Conservation (phyloP, 495 filamentous ascomycete genomes). For the Daldinia decipiens region DNA sequence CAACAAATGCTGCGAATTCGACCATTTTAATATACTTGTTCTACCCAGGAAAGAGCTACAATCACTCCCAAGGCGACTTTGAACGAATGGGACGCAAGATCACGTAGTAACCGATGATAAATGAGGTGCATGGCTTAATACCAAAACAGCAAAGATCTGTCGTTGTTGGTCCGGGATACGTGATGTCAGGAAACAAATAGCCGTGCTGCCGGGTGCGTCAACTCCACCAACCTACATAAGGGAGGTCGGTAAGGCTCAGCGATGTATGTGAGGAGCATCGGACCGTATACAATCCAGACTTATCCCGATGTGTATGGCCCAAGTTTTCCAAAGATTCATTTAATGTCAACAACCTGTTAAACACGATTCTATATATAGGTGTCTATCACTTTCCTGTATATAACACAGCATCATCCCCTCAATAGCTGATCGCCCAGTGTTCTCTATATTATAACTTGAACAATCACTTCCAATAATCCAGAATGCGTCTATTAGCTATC, state of each 20-base stretch:
- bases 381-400: not conserved
- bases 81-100: not conserved
- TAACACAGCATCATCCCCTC: not conserved
- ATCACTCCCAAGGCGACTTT: not conserved
- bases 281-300: not conserved
- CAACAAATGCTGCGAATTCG: conserved; percentile 15
- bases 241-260: not conserved
- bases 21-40: conserved; percentile 13
- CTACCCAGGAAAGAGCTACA: not conserved
- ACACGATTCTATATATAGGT: not conserved
- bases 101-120: conserved; percentile 1
- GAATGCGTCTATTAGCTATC: conserved; percentile 34
- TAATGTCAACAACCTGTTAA: not conserved
- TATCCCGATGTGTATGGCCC: not conserved
- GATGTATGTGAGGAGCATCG: not conserved
- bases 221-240: not conserved
- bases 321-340: not conserved
- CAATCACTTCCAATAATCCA: not conserved
- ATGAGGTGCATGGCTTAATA: not conserved
- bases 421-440: not conserved
- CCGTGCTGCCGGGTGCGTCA: not conserved
- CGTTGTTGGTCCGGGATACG: not conserved
- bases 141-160: conserved; percentile 3
- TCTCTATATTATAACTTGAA: not conserved
- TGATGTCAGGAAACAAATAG: conserved; percentile 1